Conservation (phyloP, 306 rosid genomes). For the Oxytropis ochrocephala region DNA sequence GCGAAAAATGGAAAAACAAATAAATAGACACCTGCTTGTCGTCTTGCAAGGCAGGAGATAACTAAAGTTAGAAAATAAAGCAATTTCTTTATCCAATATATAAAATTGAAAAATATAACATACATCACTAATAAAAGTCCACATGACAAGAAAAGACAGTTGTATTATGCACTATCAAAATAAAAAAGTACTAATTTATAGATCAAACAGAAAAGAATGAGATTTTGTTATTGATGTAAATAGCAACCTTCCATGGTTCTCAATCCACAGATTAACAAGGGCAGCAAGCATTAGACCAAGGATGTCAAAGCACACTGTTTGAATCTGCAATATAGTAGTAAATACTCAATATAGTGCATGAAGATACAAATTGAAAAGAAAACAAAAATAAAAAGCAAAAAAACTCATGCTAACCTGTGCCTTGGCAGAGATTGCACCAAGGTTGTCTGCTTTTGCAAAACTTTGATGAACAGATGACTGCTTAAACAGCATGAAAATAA, state of each 20-base stretch:
- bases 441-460: slow-evolving; percentile 81
- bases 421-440: slow-evolving; percentile 92
- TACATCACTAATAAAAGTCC: background rate
- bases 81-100: slow-evolving; percentile 6
- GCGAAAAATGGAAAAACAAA: slow-evolving; percentile 73
- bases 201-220: background rate
- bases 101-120: background rate
- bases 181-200: background rate
- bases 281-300: slow-evolving; percentile 84
- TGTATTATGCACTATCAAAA: background rate
- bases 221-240: background rate
- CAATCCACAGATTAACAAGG: slow-evolving; percentile 52
- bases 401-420: slow-evolving; percentile 54
- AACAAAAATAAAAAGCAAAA: background rate
- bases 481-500: slow-evolving; percentile 18
- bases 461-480: slow-evolving; percentile 92
- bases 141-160: background rate
- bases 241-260: slow-evolving; percentile 55
- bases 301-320: slow-evolving; percentile 94
- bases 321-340: slow-evolving; percentile 53
- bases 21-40: slow-evolving; percentile 54
- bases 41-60: slow-evolving; percentile 35
- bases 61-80: slow-evolving; percentile 28
- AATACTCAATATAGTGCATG: background rate
- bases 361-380: background rate